Conservation (phyloP, 1,284 basidiomycete genomes). For the Ceratobasidium sp. region DNA sequence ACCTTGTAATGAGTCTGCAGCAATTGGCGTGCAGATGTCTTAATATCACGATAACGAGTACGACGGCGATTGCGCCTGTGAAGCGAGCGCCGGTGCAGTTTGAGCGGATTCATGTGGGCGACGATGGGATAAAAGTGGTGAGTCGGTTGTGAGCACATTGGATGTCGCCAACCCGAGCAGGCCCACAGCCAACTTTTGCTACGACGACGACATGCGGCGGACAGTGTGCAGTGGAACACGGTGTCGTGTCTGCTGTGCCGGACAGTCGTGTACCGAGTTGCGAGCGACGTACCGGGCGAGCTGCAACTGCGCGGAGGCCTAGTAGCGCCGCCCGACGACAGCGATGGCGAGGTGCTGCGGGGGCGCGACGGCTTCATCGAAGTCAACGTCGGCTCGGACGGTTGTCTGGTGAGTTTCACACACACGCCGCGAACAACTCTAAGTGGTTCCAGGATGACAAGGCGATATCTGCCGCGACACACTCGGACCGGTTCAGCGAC, state of each 20-base stretch:
- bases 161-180: constrained; percentile 57
- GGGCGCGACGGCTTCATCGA: constrained; percentile 75
- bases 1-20: constrained; percentile 32
- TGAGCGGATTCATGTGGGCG: constrained; percentile 64
- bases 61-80: not conserved
- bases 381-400: constrained; percentile 55
- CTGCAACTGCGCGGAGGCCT: constrained; percentile 69
- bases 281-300: constrained; percentile 63
- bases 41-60: constrained; percentile 39
- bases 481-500: constrained; percentile 5
- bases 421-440: not conserved
- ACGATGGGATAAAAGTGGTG: constrained; percentile 71
- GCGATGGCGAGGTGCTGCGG: constrained; percentile 71
- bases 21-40: constrained; percentile 42
- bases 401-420: constrained; percentile 60
- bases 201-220: constrained; percentile 54
- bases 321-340: constrained; percentile 64
- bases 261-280: constrained; percentile 69
- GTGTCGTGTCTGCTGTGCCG: constrained; percentile 74
- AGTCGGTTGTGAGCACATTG: constrained; percentile 45
- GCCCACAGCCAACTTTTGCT: constrained; percentile 68
- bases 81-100: constrained; percentile 52
- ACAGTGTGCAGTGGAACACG: constrained; percentile 55
- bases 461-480: constrained; percentile 23
- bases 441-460: constrained; percentile 37